Base-by-base conservation (phyloP, 1,284 basidiomycete genomes). In the Ganoderma boninense region DNA sequence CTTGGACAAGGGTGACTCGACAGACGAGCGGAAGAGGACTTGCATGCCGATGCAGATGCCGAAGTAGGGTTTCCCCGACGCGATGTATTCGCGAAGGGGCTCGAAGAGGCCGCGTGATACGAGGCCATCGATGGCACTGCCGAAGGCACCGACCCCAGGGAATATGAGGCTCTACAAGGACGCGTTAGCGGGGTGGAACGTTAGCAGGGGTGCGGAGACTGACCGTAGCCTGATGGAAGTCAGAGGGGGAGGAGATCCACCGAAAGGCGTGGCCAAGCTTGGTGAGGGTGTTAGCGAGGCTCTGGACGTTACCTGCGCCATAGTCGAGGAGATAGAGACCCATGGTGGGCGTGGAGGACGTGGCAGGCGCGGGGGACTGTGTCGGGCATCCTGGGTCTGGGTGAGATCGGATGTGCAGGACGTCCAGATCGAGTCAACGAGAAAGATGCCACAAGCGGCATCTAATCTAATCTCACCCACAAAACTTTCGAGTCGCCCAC, bases 1-100 rank as follows among this genome's bases (percentile, higher is more conserved):
- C 18, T 79, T 78, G 62, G 86, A 84, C 14, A 77, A 76, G 18
- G 86, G 85, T 52, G 87, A 92, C 82, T 98, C 97, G 69, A 89
- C 83, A 8, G 97, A 99, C 8, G 92, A 91, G 73, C 90, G 84
- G 83, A 97, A 99, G 69, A 99, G 93, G 68, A 97, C 90, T 82
- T 98, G 97, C 92, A 98, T 93, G 77, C 97, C 98, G 78, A 99
- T 96, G 84, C 98, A 99, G 86, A 99, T 99, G 57, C 96, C 96
- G 82, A 97, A 96, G 84, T 98, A 99, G 0, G 98, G 98, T 79
- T 90, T 91, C 43, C 98, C 98, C 16, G 95, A 96, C 26, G 84
- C 83, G 76, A 99, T 93, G 83, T 99, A 99, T 66, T 88, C 82
- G 71, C 88, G 89, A 65, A 99, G 86, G 44, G 96, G 96, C 75